These are phyloP conservation scores for Ophiosphaerella narmari DNA, from an alignment of 2,329 filamentous ascomycete species.

Conservation along the genomic window DNA sequence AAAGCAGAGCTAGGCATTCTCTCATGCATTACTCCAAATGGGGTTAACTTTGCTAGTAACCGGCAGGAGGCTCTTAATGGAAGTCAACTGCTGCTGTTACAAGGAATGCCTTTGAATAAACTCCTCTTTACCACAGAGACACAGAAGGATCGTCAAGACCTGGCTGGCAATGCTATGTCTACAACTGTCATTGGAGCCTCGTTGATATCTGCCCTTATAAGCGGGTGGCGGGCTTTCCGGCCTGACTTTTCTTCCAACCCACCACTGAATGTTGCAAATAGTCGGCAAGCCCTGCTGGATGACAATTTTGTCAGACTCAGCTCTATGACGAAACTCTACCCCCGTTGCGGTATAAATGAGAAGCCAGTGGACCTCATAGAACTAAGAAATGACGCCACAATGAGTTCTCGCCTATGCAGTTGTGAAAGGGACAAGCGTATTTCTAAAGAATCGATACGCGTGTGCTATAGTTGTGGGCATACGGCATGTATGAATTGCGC, in stretches of 20 bases:
- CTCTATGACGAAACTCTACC: neutral
- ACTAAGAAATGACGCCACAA: slow-evolving; percentile 26
- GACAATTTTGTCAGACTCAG: neutral
- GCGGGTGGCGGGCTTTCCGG: slow-evolving; percentile 24
- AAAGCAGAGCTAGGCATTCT: slow-evolving; percentile 61
- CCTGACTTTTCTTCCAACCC: neutral
- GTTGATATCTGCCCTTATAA: slow-evolving; percentile 63
- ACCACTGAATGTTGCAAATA: neutral
- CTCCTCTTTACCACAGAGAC: slow-evolving; percentile 68
- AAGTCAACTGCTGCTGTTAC: slow-evolving; percentile 66
- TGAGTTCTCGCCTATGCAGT: slow-evolving; percentile 56
- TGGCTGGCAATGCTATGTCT: slow-evolving; percentile 82
- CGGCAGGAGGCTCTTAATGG: slow-evolving; percentile 66
- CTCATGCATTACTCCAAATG: slow-evolving; percentile 70
- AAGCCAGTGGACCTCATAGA: slow-evolving; percentile 13
- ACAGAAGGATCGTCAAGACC: slow-evolving; percentile 62
- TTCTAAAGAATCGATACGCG: slow-evolving; percentile 47
- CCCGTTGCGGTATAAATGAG: neutral
- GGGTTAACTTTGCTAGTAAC: slow-evolving; percentile 64
- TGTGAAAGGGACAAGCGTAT: slow-evolving; percentile 59
- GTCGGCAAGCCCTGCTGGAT: neutral
- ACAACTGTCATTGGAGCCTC: slow-evolving; percentile 71
- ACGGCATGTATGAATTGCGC: slow-evolving; percentile 60
- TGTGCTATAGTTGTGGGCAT: slow-evolving; percentile 59
- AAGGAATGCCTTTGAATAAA: slow-evolving; percentile 69